phyloP scores from a whole-genome alignment of 768 basidiomycete species.

The Russula brevipes region DNA sequence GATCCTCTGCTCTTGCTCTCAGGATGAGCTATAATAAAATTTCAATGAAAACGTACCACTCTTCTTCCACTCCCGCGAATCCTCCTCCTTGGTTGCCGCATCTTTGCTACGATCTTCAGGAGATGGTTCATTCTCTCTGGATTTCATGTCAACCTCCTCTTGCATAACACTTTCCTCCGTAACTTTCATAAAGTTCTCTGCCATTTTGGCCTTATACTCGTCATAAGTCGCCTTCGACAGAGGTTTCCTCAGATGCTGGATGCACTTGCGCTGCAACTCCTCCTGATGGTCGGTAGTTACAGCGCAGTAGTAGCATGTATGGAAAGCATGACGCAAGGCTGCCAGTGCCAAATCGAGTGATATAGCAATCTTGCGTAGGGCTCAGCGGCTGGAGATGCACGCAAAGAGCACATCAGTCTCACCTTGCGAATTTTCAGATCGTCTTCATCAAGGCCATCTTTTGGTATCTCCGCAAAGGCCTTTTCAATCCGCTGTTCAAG shows the following conservation, averaged over 20 bases:
- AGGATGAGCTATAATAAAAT: conserved; percentile 10
- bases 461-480: conserved; percentile 62
- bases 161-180: conserved; percentile 48
- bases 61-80: conserved; percentile 51
- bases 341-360: conserved; percentile 90
- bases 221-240: conserved; percentile 56
- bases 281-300: conserved; percentile 89
- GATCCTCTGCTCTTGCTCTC: conserved; percentile 53
- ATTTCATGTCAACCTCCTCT: conserved; percentile 28
- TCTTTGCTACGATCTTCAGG: conserved; percentile 32
- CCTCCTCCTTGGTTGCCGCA: conserved; percentile 32
- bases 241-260: conserved; percentile 83
- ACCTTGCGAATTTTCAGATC: conserved; percentile 70
- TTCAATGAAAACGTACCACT: conserved; percentile 49
- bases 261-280: conserved; percentile 91
- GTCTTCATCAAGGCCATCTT: conserved; percentile 60
- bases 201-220: conserved; percentile 54
- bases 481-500: conserved; percentile 80
- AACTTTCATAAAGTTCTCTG: conserved; percentile 35
- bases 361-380: conserved; percentile 54
- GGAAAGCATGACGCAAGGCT: conserved; percentile 87
- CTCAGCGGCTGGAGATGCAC: conserved; percentile 16
- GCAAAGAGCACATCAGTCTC: conserved; percentile 27
- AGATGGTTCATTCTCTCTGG: conserved; percentile 34
- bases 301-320: conserved; percentile 98